These are phyloP conservation scores for Scalesia atractyloides DNA, from an alignment of 129 eudicot species.

Conservation along the genomic window DNA sequence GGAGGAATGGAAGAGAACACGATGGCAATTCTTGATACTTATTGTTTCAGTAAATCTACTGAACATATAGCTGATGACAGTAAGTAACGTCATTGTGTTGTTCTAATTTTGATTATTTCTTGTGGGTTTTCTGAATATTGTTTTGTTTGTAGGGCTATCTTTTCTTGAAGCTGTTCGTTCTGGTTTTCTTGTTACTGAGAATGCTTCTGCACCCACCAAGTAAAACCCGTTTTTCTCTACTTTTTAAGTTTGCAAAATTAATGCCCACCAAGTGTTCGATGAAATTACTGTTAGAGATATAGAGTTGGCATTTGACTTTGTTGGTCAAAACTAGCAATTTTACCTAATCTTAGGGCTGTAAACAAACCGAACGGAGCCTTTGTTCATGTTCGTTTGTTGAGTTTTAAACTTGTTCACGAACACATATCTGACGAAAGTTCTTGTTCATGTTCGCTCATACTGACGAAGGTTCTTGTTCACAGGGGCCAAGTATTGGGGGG, in stretches of 20 bases:
- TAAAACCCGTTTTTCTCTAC: conserved; percentile 20
- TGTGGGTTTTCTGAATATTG: neutral
- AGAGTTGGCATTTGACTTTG: neutral
- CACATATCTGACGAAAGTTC: too few species aligned
- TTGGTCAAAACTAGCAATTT: neutral
- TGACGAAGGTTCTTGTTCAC: too few species aligned
- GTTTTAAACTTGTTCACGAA: too few species aligned
- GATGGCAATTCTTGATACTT: conserved; percentile 66
- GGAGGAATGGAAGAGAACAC: conserved; percentile 79
- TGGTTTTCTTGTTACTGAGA: conserved; percentile 55
- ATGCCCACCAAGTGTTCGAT: conserved; percentile 35
- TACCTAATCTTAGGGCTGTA: too few species aligned
- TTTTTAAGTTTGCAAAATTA: conserved; percentile 13
- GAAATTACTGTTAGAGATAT: neutral
- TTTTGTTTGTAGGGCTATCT: conserved; percentile 49
- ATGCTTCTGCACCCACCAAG: conserved; percentile 75
- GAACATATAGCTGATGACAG: conserved; percentile 62
- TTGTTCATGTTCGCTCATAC: too few species aligned
- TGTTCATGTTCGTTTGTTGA: too few species aligned
- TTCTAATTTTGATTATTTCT: neutral
- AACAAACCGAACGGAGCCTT: too few species aligned
- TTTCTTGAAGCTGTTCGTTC: conserved; percentile 89
- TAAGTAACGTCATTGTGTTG: conserved; percentile 5
- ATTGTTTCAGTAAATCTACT: conserved; percentile 40
- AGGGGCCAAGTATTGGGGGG: too few species aligned